Base-by-base conservation (phyloP, 305 asterid species). In the Solanum hybrid region DNA sequence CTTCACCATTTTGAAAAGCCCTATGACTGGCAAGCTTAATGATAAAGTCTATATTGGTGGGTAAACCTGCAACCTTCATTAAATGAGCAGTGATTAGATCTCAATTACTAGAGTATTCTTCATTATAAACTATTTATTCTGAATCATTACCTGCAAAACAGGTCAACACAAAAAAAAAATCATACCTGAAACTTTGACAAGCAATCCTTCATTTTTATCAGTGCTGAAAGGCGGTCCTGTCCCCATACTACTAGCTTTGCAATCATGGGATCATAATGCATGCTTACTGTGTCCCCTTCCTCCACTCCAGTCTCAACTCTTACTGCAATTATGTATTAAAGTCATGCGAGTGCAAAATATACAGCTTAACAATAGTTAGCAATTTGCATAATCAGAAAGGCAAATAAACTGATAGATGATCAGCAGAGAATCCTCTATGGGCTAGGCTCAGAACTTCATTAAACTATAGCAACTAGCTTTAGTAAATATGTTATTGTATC, bases 241-340 rank as follows among this genome's bases (percentile, higher is more conserved):
- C 99, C 99, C 98, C 99, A 95, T 37, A 96, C 99, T 40, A 97
- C 98, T 88, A 97, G 99, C 92, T 97, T 97, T 87, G 99, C 99
- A 92, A 97, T 97, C 98, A 97, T 97, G 84, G 99, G 99, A 92
- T 97, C 99, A 36, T 97, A 97, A 94, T 97, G 99, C 98, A 97
- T 95, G 93, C 98, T 97, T 89, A 97, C 99, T 16, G 94, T 90
- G 93, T 95, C 98, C 93, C 99, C 98, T 93, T 97, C 98, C 93
- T 94, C 96, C 61, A 97, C 99, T 89, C 98, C 99, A 85, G 99
- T 96, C 94, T 97, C 99, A 84, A 97, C 99, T 93, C 99, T 94
- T 83, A 97, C 99, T 97, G 97, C 86, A 91, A 86, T 91, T 69
- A 75, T 88, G 88, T 91, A 93, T 90, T 78, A 73, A 91, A 71